Base-by-base conservation (phyloP, 2,329 filamentous ascomycete species). In the Didymella lethalis region DNA sequence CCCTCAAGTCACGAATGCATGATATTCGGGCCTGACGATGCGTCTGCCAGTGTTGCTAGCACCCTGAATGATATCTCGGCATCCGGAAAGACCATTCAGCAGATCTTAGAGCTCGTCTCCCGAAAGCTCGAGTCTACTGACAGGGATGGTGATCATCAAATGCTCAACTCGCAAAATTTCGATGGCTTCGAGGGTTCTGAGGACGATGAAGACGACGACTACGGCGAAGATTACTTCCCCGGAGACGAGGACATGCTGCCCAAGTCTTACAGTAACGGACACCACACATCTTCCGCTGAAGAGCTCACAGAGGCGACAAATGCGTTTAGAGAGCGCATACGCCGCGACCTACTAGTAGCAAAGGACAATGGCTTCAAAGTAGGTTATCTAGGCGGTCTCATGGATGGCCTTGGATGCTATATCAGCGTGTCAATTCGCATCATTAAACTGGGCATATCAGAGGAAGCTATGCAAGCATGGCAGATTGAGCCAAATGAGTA, bases 401-500 rank as follows among this genome's bases (percentile, higher is more conserved):
- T 82, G 25, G 71, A 79, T 1, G 77, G 78, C 11, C 82, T 79
- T 58, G 80, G 74, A 26, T 79, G 81, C 51, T 84, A 85, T 59
- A 75, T 95, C 18, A 87, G 86, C 4, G 76, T 95, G 2, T 92
- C 92, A 0, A 84, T 90, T 29, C 87, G 86, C 4, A 85, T 91
- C 29, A 80, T 83, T 4, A 90, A 90, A 66, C 84, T 97, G 1
- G 87, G 85, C 0, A 85, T 97, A 12, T 89, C 91, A 0, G 83
- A 89, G 36, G 90, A 93, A 69, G 88, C 87, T 0, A 85, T 92
- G 75, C 83, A 89, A 68, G 90, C 92, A 1, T 97, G 93, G 93
- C 84, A 89, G 59, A 74, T 97, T 11, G 77, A 84, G 14, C 77
- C 82, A 0, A 76, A 81, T 0, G 88, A 93, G 32, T 93, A 94